Base-by-base conservation (phyloP, 2,329 filamentous ascomycete species). In the Botrytis fragariae region DNA sequence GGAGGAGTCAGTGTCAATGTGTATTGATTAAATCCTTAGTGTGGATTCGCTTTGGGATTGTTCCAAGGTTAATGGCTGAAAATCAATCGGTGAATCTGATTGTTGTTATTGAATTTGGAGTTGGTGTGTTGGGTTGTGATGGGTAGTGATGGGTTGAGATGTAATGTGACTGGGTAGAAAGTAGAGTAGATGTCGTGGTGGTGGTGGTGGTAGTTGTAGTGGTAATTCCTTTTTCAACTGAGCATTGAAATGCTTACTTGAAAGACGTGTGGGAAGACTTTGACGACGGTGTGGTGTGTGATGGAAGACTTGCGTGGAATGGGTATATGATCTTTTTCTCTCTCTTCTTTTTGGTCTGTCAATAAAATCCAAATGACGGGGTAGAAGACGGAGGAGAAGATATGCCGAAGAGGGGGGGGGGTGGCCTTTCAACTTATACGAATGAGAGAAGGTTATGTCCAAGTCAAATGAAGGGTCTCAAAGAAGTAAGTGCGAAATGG, bases 401-500 rank as follows among this genome's bases (percentile, higher is more conserved):
- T 76, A 74, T 77, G 74, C 76, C 77, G 76, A 77, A 74, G 74
- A 76, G 75, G 71, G 71, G 71, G 71, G 71, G 35, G 16, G 48
- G 63, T 54, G n/a, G n/a, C n/a, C 45, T 54, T 67, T 72, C 35
- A 71, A 74, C 74, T 77, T 77, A 77, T 77, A 77, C 73, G 74
- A 71, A 57, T 16, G n/a, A 32, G 48, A 42, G 42, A 42, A 69
- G 65, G 59, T 42, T 8, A 20, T 32, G 25, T 42, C 9, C n/a
- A 57, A 57, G 51, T 3, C 51, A 57, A 57, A 57, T 57, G n/a
- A 57, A 57, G 51, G 51, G 51, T 57, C 51, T 57, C 51, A 29
- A 57, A 57, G 2, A 29, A 18, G 51, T 57, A 57, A 57, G 51
- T 8, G 51, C n/a, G 51, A 57, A 57, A 29, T 14, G 51, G 3